Conservation (phyloP, 352 stramenopile genomes). For the Phytophthora cajani region DNA sequence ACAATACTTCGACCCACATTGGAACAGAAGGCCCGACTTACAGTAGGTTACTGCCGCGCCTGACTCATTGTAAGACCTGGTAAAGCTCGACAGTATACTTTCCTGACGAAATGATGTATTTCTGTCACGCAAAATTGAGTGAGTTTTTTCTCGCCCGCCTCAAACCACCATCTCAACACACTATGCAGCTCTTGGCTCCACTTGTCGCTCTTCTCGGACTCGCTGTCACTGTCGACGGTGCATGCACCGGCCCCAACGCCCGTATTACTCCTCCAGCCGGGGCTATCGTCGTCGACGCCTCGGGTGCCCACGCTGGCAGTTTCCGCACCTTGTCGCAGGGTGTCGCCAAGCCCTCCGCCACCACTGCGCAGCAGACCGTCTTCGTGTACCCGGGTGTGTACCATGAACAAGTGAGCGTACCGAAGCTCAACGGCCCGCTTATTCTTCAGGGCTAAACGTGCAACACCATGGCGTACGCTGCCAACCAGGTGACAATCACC, state of each 20-base stretch:
- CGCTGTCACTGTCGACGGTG: background rate
- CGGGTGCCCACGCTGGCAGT: background rate
- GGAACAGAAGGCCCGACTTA: no score
- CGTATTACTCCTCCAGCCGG: background rate
- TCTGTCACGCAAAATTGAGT: background rate
- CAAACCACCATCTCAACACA: background rate
- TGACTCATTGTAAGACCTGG: no score
- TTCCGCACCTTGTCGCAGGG: background rate
- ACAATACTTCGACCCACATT: no score
- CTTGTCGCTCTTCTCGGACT: background rate
- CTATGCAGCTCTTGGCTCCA: background rate
- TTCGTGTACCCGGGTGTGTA: background rate
- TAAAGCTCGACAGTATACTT: no score
- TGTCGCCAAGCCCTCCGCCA: background rate
- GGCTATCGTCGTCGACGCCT: background rate
- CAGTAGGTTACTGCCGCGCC: no score
- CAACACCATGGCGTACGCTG: background rate
- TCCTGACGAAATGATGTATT: background rate
- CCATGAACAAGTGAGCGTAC: background rate
- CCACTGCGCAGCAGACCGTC: background rate
- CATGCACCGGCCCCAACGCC: background rate
- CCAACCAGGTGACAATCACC: slow-evolving; percentile 1
- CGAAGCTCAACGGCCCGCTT: background rate
- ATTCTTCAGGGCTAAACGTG: background rate
- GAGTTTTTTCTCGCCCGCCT: background rate